Conservation (phyloP, 768 basidiomycete genomes). For the Agrocybe chaxingu region DNA sequence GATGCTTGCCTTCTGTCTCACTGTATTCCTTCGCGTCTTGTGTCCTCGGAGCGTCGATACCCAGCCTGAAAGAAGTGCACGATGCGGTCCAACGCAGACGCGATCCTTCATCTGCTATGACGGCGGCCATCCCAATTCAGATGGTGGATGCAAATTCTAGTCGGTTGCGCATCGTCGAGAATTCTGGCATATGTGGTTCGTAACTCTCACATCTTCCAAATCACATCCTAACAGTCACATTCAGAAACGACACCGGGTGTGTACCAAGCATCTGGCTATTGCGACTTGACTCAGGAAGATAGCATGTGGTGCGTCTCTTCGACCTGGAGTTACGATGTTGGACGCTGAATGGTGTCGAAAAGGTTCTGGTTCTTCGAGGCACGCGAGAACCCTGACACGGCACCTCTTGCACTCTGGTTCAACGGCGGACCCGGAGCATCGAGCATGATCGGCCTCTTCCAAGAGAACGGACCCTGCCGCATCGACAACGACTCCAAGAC, state of each 20-base stretch:
- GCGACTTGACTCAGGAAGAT: conserved; percentile 49
- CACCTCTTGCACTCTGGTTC: conserved; percentile 68
- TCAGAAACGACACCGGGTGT: conserved; percentile 61
- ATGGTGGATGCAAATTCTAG: conserved; percentile 32
- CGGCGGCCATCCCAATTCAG: too few relatives aligned
- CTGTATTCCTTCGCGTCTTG: too few relatives aligned
- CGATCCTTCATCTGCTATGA: too few relatives aligned
- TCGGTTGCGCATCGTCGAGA: conserved; percentile 48
- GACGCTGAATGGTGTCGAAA: neutral
- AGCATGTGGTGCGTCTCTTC: conserved; percentile 47
- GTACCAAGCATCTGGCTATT: conserved; percentile 62
- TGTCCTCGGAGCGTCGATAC: too few relatives aligned
- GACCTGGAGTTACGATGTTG: neutral
- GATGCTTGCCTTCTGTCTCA: too few relatives aligned
- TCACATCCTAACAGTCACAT: neutral
- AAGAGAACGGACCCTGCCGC: conserved; percentile 75
- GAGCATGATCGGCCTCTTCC: conserved; percentile 63
- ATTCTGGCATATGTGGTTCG: conserved; percentile 54
- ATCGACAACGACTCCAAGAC: conserved; percentile 50
- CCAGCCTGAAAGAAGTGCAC: too few relatives aligned
- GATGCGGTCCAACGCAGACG: too few relatives aligned
- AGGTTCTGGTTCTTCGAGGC: conserved; percentile 74
- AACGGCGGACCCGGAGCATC: conserved; percentile 65
- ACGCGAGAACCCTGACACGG: conserved; percentile 56
- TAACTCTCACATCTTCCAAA: neutral